A percentile compares a stretch with the other conserved stretches of the same genome.
Evolutionary conservation across 1,284 basidiomycete genomes (phyloP).

Genomic region (Cutaneotrichosporon cutaneum): DNA sequence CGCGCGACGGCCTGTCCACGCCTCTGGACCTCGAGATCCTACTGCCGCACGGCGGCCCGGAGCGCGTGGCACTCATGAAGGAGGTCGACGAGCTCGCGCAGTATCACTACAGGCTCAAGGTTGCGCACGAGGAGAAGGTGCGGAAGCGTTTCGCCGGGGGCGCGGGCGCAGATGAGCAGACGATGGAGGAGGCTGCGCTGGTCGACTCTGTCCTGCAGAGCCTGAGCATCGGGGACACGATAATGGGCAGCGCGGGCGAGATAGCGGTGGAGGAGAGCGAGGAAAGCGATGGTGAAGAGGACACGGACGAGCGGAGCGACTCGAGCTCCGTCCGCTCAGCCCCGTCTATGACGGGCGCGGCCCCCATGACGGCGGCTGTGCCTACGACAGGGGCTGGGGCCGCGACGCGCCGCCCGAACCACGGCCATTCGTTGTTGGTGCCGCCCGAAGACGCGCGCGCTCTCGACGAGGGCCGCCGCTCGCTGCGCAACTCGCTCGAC

Average conservation of each 20-base stretch:
- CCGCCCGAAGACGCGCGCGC: background rate
- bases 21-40: constrained; percentile 77
- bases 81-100: constrained; percentile 83
- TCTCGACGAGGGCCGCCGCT: background rate
- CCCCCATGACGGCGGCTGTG: too few species aligned
- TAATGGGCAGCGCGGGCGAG: constrained; percentile 73
- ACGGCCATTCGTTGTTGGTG: background rate
- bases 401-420: too few species aligned
- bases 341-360: too few species aligned
- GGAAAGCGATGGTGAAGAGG: constrained; percentile 60
- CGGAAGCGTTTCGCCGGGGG: constrained; percentile 69
- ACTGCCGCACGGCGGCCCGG: constrained; percentile 73
- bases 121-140: constrained; percentile 84
- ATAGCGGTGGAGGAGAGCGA: constrained; percentile 67
- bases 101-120: constrained; percentile 89
- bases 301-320: constrained; percentile 42
- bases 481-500: background rate
- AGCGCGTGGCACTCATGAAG: constrained; percentile 69
- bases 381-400: too few species aligned
- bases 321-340: background rate
- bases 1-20: constrained; percentile 76
- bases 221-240: constrained; percentile 73
- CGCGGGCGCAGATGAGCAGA: constrained; percentile 58
- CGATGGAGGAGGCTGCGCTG: constrained; percentile 72
- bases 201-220: constrained; percentile 75